Evolutionary conservation across 2,329 filamentous ascomycete genomes (phyloP), one percentile per base, ranked within the genome.

Genomic region (Cadophora sp.): DNA sequence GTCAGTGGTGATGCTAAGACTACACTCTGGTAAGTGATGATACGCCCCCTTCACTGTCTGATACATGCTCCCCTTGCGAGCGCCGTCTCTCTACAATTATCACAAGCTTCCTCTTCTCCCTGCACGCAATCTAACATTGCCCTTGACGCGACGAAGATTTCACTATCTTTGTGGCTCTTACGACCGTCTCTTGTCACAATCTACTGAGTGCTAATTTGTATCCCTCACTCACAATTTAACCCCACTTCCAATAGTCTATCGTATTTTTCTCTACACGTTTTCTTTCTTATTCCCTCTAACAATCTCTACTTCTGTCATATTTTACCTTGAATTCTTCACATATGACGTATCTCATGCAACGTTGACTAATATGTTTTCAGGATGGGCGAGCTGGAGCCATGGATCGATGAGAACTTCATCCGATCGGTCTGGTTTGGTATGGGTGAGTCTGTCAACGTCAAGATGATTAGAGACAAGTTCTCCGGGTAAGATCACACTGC

Each of bases 381-480:
- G 95, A 99, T 99, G 96, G 96, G 96, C 74, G 96, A 99, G 80
- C 91, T 99, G 71, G 95, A 98, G 81, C 93, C 94, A 33, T 99
- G 96, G 96, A 98, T 99, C 83, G 96, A 99, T 76, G 96, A 99
- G 84, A 96, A 95, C 82, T 99, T 98, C 80, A 92, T 99, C 78
- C 94, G 96, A 81, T 96, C 92, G 74, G 89, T 98, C 55, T 98
- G 84, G 71, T 97, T 93, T 77, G 89, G 94, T 75, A 92, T 97
- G 83, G 94, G 92, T 73, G 96, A 98, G 81, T 89, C 89, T 71
- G 96, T 99, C 76, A 97, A 97, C 76, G 96, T 99, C 75, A 99
- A 99, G 88, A 97, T 99, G 87, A 99, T 99, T 76, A 93, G 96
- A 73, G 96, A 99, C 84, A 97, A 97, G 82, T 97, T 97, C 81